These are phyloP conservation scores for Aspergillus costaricaensis DNA, from an alignment of 2,329 filamentous ascomycete genomes.

Conservation along the genomic window DNA sequence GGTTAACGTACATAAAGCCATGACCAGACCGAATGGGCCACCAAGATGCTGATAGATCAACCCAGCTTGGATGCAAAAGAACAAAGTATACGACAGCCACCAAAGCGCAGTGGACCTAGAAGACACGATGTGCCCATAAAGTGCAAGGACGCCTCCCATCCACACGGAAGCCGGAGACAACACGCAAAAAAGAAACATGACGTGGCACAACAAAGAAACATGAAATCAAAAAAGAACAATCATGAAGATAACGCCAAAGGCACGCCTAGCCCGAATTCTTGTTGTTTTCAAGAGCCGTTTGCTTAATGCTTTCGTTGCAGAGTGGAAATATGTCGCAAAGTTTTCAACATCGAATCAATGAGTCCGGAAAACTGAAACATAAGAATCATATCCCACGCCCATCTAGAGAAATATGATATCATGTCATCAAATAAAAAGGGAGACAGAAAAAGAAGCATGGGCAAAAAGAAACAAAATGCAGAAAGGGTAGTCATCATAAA, in stretches of 20 bases:
- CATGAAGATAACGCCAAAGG: slow-evolving; percentile 39
- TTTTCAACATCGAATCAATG: slow-evolving; percentile 26
- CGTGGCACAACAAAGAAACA: slow-evolving; percentile 23
- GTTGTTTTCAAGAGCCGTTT: slow-evolving; percentile 35
- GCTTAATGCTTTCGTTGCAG: slow-evolving; percentile 37
- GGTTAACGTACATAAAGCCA: slow-evolving; percentile 54
- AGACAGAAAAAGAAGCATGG: slow-evolving; percentile 14
- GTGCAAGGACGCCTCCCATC: slow-evolving; percentile 37
- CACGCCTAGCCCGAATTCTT: slow-evolving; percentile 35
- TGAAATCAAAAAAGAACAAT: slow-evolving; percentile 23
- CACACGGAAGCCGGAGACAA: slow-evolving; percentile 9
- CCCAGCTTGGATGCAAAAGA: slow-evolving; percentile 41
- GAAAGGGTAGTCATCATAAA: slow-evolving; percentile 26
- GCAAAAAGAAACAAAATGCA: slow-evolving; percentile 28
- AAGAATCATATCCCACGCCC: slow-evolving; percentile 28
- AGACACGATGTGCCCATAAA: slow-evolving; percentile 39
- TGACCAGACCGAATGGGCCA: slow-evolving; percentile 36
- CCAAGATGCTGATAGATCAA: slow-evolving; percentile 40
- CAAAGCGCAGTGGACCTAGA: slow-evolving; percentile 31
- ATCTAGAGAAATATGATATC: slow-evolving; percentile 33
- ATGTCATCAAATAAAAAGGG: slow-evolving; percentile 34
- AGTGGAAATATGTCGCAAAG: slow-evolving; percentile 26
- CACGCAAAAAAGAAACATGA: slow-evolving; percentile 20
- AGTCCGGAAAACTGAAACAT: slow-evolving; percentile 23
- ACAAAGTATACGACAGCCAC: slow-evolving; percentile 35